Evolutionary conservation across 208 protist genomes (phyloP).

Genomic region (Crithidia bombi): DNA sequence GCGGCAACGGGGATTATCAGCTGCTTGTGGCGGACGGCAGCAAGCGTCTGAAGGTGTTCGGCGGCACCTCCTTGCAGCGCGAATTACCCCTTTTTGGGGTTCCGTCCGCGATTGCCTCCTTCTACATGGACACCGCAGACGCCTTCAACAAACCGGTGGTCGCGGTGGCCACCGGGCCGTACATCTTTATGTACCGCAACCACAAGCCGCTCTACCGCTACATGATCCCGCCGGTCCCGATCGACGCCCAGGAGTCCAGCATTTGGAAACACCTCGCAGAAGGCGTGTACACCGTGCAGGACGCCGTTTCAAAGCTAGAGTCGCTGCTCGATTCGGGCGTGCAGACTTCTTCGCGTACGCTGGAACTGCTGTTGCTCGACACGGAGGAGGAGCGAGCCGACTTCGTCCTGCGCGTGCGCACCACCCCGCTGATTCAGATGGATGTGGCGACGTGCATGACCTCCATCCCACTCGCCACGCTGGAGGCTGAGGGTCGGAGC

Average conservation of each 20-base stretch:
- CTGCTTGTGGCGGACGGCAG: constrained; percentile 89
- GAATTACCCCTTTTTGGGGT: constrained; percentile 87
- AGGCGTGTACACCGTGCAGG: constrained; percentile 34
- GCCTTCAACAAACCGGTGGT: constrained; percentile 69
- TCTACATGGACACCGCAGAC: constrained; percentile 74
- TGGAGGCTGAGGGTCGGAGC: constrained; percentile 62
- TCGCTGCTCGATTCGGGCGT: constrained; percentile 54
- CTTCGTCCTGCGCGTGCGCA: constrained; percentile 48
- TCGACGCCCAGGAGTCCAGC: constrained; percentile 59
- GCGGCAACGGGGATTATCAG: constrained; percentile 94
- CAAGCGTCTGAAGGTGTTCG: constrained; percentile 84
- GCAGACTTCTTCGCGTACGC: constrained; percentile 67
- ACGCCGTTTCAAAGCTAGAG: constrained; percentile 54
- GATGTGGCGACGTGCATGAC: constrained; percentile 90
- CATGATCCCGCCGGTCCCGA: constrained; percentile 62
- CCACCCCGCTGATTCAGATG: constrained; percentile 63
- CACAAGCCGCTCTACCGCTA: constrained; percentile 94
- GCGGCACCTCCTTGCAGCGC: constrained; percentile 75
- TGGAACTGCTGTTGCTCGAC: constrained; percentile 77
- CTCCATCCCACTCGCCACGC: constrained; percentile 62
- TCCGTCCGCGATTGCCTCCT: constrained; percentile 83
- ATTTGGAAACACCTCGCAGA: constrained; percentile 66
- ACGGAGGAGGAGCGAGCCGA: constrained; percentile 47
- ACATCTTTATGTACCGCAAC: constrained; percentile 93
- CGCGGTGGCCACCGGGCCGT: constrained; percentile 85